Base-by-base conservation (phyloP, 2,329 filamentous ascomycete species). In the Corniculantispora saksenae region DNA sequence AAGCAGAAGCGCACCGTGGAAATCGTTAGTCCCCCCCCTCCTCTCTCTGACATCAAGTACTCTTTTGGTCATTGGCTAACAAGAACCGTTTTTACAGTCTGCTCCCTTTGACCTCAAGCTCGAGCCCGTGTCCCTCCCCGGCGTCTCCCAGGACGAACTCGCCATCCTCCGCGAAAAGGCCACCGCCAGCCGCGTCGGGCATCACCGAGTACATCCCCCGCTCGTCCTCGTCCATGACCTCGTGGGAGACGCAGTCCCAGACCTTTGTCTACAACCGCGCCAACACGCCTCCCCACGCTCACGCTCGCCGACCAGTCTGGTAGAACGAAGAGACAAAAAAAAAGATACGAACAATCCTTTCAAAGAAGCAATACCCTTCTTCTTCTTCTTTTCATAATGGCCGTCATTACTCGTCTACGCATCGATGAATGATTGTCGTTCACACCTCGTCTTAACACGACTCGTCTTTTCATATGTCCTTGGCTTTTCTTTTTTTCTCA, bases 81-180 rank as follows among this genome's bases (percentile, higher is more conserved):
- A 55, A 27, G 57, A 3, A n/a, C n/a, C n/a, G 32, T 50, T n/a
- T 27, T 51, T n/a, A 21, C 66, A 88, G 86, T 87, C 85, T 58
- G 81, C 81, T 12, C 86, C 86, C 0, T 89, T 85, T 75, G 80
- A 87, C 72, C 83, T 88, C 71, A 83, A 84, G 72, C 82, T 81
- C 65, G 84, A 86, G 71, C 76, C 79, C n/a, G 77, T 83, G 48
- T 76, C 75, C 51, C 76, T 88, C 17, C 84, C 84, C 2, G 86
- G 86, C 47, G 78, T 88, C 50, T 83, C 83, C 54, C 80, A 86
- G 68, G 84, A 87, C 69, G 85, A 89, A 85, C 77, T 86, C 68
- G 72, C 77, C 38, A 76, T 83, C 68, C 77, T 85, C 66, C 82
- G 82, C 69, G 82, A 85, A 73, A 82, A 85, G 72, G 83, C 82